Evolutionary conservation across 306 rosid species (phyloP).

Genomic region (Rosa lucieae): DNA sequence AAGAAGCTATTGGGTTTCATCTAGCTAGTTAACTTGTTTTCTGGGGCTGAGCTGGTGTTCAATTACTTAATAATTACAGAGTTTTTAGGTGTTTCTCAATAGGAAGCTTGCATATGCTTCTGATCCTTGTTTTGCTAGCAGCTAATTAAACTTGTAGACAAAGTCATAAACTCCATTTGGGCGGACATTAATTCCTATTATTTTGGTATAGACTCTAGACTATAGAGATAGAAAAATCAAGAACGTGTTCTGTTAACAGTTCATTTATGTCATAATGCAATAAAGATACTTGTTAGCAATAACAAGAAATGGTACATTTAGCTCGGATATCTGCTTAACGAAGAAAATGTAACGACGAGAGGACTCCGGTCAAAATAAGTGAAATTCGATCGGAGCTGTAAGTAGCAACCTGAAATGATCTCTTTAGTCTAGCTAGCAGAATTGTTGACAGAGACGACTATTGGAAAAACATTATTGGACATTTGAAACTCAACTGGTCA

Average conservation of each 20-base stretch:
- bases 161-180: slow-evolving; percentile 13
- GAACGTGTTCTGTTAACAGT: not conserved
- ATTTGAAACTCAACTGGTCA: not conserved
- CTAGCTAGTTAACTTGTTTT: slow-evolving; percentile 5
- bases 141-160: slow-evolving; percentile 21
- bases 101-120: slow-evolving; percentile 20
- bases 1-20: not conserved
- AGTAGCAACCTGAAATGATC: not conserved
- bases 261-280: not conserved
- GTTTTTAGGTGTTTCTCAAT: slow-evolving; percentile 15
- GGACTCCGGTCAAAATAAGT: not conserved
- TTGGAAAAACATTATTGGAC: not conserved
- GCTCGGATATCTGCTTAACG: not conserved
- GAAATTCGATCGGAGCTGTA: not conserved
- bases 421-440: not conserved
- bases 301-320: not conserved
- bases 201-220: not conserved
- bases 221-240: not conserved
- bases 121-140: slow-evolving; percentile 24
- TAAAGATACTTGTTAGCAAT: not conserved
- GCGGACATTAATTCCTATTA: slow-evolving; percentile 10
- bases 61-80: not conserved
- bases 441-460: not conserved
- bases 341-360: not conserved
- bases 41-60: slow-evolving; percentile 9